Evolutionary conservation across 768 basidiomycete genomes (phyloP).

Genomic region (Naganishia onofrii): DNA sequence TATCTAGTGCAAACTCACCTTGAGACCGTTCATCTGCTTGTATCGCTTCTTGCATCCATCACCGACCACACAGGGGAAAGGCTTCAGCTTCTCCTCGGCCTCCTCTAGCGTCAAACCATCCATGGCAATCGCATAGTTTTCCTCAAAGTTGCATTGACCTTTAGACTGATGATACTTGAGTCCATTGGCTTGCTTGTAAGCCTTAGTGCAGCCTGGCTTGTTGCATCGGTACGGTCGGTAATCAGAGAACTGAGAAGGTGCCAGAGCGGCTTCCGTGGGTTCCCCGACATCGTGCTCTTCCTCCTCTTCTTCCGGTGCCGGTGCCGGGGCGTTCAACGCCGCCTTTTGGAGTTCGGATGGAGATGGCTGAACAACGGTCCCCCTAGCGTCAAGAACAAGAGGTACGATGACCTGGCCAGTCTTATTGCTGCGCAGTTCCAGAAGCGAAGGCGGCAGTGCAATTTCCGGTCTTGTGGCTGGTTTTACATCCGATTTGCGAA

Average conservation of each 20-base stretch:
- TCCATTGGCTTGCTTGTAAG: constrained; percentile 92
- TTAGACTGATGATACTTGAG: constrained; percentile 93
- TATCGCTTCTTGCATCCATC: constrained; percentile 66
- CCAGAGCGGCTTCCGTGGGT: constrained; percentile 29
- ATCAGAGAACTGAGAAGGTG: constrained; percentile 47
- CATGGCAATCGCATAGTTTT: constrained; percentile 68
- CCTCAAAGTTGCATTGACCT: constrained; percentile 88
- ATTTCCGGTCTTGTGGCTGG: constrained; percentile 16
- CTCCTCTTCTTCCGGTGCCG: constrained; percentile 22
- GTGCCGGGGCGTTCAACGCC: constrained; percentile 14
- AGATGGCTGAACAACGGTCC: constrained; percentile 15
- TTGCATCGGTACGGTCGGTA: constrained; percentile 64
- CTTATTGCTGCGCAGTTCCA: constrained; percentile 25
- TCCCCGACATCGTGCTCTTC: constrained; percentile 9
- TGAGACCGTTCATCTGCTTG: constrained; percentile 96
- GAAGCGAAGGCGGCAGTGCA: constrained; percentile 24
- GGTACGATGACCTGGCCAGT: constrained; percentile 13
- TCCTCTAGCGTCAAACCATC: constrained; percentile 63
- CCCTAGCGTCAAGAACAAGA: constrained; percentile 3
- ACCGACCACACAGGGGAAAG: constrained; percentile 85
- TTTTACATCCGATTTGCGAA: constrained; percentile 3
- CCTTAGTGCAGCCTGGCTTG: constrained; percentile 91
- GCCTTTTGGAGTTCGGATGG: constrained; percentile 16
- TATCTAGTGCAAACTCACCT: constrained; percentile 37
- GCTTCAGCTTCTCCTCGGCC: constrained; percentile 75